Evolutionary conservation across 352 stramenopile genomes (phyloP).

Genomic region (Pythium graminicola): DNA sequence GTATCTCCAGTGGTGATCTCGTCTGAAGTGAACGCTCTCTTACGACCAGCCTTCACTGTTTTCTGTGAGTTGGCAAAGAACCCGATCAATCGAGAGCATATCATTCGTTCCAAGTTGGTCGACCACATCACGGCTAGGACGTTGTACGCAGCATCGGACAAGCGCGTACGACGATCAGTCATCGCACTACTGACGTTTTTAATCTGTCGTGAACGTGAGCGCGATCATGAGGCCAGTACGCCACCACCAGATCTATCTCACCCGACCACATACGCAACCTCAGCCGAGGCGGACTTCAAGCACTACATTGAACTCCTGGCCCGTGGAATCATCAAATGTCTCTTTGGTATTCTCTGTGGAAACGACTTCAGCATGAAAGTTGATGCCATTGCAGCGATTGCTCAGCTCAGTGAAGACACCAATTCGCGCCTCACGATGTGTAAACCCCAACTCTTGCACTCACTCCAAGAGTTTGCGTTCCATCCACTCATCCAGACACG

Average conservation of each 20-base stretch:
- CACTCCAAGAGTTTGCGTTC: constrained; percentile 58
- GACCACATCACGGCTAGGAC: constrained; percentile 45
- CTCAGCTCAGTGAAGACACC: constrained; percentile 56
- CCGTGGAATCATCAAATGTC: constrained; percentile 60
- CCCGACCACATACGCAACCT: not conserved
- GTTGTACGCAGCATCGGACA: constrained; percentile 56
- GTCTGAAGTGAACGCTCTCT: constrained; percentile 22
- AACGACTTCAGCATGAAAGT: constrained; percentile 70
- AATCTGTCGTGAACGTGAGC: constrained; percentile 52
- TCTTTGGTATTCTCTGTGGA: constrained; percentile 60
- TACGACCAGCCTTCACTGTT: constrained; percentile 42
- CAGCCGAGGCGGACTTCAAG: constrained; percentile 41
- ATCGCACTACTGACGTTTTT: constrained; percentile 54
- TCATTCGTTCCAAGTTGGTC: constrained; percentile 57
- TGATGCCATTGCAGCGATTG: constrained; percentile 57
- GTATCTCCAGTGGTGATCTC: constrained; percentile 8
- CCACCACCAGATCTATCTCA: not conserved
- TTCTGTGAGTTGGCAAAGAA: constrained; percentile 64
- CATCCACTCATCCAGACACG: constrained; percentile 52
- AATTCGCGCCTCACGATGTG: constrained; percentile 63
- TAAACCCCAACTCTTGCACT: constrained; percentile 49
- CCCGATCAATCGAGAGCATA: constrained; percentile 39
- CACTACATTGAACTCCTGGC: constrained; percentile 70
- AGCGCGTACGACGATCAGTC: constrained; percentile 46
- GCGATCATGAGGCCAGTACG: constrained; percentile 13